Evolutionary conservation across 768 basidiomycete species (phyloP).

Genomic region (Boletellus emodensis): DNA sequence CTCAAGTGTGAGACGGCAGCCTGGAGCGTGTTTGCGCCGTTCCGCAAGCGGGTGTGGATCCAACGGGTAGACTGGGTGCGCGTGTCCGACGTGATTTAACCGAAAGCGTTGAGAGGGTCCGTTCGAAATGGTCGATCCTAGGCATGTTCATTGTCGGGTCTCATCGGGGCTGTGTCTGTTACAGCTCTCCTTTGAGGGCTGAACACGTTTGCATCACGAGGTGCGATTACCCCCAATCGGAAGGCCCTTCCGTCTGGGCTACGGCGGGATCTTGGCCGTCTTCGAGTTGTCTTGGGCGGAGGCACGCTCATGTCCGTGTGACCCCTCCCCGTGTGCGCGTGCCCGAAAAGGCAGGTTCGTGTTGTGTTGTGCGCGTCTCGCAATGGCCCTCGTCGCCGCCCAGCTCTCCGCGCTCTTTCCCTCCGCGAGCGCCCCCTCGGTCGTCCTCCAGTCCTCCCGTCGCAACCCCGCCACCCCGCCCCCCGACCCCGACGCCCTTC

Average conservation of each 20-base stretch:
- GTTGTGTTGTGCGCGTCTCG: background rate
- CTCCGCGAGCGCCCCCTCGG: slow-evolving; percentile 44
- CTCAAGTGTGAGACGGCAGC: slow-evolving; percentile 6
- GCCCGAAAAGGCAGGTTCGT: slow-evolving; percentile 18
- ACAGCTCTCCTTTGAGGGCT: slow-evolving; percentile 18
- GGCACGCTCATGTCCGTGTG: background rate
- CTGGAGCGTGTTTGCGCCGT: slow-evolving; percentile 16
- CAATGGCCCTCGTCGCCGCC: slow-evolving; percentile 42
- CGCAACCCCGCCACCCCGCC: slow-evolving; percentile 46
- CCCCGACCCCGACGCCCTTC: slow-evolving; percentile 40
- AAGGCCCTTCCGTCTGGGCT: background rate
- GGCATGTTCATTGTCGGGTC: background rate
- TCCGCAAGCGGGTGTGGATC: slow-evolving; percentile 14
- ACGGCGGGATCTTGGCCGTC: background rate
- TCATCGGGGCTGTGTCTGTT: slow-evolving; percentile 19
- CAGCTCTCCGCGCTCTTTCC: slow-evolving; percentile 65
- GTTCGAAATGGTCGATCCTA: slow-evolving; percentile 20
- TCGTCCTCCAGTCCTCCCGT: slow-evolving; percentile 57
- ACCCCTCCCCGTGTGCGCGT: no score
- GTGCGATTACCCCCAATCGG: slow-evolving; percentile 12
- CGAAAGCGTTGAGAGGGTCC: no score
- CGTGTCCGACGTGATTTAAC: slow-evolving; percentile 1
- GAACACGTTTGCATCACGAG: slow-evolving; percentile 16
- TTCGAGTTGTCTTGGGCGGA: slow-evolving; percentile 5
- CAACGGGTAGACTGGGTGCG: slow-evolving; percentile 2